Percentiles rank a stretch among this genome's conserved stretches.
phyloP scores from a whole-genome alignment of 441 rosid genomes.

The Adansonia grandidieri region DNA sequence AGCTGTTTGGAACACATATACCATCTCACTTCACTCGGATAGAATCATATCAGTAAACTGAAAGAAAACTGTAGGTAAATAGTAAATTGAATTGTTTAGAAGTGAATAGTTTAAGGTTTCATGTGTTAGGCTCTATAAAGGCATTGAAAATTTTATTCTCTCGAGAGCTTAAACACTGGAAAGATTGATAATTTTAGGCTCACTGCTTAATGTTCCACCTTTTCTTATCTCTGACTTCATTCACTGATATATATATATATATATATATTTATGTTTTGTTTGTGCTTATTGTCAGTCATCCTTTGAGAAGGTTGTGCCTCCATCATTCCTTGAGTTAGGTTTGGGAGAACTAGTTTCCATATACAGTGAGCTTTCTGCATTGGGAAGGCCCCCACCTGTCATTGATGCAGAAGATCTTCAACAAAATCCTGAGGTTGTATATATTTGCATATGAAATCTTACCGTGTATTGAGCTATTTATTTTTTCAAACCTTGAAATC shows the following conservation, averaged over 20 bases:
- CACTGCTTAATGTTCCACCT: background rate
- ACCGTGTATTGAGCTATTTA: background rate
- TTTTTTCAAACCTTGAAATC: slow-evolving; percentile 10
- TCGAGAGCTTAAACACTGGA: background rate
- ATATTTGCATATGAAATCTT: slow-evolving; percentile 10
- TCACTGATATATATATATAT: slow-evolving; percentile 6
- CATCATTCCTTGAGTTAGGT: slow-evolving; percentile 79
- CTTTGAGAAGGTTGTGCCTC: slow-evolving; percentile 62
- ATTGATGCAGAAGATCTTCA: slow-evolving; percentile 76
- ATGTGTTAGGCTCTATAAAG: background rate
- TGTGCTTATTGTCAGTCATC: slow-evolving; percentile 61
- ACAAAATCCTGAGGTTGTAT: slow-evolving; percentile 77
- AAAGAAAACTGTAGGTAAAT: slow-evolving; percentile 1
- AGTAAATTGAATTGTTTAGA: background rate
- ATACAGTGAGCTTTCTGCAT: slow-evolving; percentile 68
- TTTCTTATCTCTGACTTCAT: slow-evolving; percentile 4
- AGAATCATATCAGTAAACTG: background rate
- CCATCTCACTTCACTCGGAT: background rate
- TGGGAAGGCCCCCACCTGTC: slow-evolving; percentile 70
- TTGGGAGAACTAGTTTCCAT: slow-evolving; percentile 70
- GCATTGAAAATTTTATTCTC: background rate
- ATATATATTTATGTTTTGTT: slow-evolving; percentile 18
- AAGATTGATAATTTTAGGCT: background rate
- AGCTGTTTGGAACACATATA: slow-evolving; percentile 25
- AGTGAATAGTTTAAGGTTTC: background rate